These are phyloP conservation scores for Acrodontium crateriforme DNA, from an alignment of 2,329 filamentous ascomycete species.

Conservation along the genomic window DNA sequence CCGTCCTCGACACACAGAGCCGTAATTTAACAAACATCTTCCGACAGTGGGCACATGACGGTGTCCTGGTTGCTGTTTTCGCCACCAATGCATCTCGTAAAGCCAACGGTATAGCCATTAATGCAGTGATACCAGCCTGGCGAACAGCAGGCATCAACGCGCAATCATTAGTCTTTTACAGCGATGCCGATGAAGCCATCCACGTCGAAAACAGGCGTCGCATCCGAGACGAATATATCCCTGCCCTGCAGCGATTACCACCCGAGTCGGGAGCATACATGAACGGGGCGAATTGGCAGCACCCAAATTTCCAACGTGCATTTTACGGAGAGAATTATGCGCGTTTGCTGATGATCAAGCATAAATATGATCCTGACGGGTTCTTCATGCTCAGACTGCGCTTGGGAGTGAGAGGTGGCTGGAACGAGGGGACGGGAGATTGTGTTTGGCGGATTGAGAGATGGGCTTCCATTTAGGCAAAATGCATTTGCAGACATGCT, in stretches of 20 bases:
- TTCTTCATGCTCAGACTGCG: slow-evolving; percentile 28
- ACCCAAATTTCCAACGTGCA: slow-evolving; percentile 26
- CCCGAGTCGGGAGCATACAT: slow-evolving; percentile 24
- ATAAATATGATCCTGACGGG: slow-evolving; percentile 28
- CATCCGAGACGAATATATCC: slow-evolving; percentile 28
- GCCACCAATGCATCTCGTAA: not conserved
- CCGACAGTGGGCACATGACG: not conserved
- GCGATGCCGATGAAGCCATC: not conserved
- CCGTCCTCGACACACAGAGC: not conserved
- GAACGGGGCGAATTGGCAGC: slow-evolving; percentile 30
- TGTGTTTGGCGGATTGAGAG: slow-evolving; percentile 19
- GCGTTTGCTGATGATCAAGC: slow-evolving; percentile 24
- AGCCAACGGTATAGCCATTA: not conserved
- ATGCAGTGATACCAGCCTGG: not conserved
- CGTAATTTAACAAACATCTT: not conserved
- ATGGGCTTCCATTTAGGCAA: too few species aligned
- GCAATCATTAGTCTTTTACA: not conserved
- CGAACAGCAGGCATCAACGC: not conserved
- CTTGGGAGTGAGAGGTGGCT: slow-evolving; percentile 27
- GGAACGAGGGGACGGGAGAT: slow-evolving; percentile 7
- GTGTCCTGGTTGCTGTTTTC: not conserved
- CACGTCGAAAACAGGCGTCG: slow-evolving; percentile 1
- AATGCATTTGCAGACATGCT: too few species aligned
- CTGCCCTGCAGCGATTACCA: slow-evolving; percentile 25
- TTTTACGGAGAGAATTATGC: slow-evolving; percentile 32